Base-by-base conservation (phyloP, 2,329 filamentous ascomycete genomes). In the Hypomyces rosellus region DNA sequence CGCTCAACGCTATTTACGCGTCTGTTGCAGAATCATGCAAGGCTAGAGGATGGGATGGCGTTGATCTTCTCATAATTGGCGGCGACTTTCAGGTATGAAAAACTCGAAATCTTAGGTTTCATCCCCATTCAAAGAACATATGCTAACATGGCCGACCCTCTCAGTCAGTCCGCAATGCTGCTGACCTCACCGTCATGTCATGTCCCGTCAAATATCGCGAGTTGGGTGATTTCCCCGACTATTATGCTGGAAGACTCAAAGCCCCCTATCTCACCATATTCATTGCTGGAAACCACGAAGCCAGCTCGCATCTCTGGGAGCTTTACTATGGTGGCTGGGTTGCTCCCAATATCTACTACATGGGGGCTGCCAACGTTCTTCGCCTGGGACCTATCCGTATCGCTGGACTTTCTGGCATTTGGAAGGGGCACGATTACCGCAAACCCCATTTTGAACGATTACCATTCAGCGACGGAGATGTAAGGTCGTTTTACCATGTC, bases 281-380 rank as follows among this genome's bases (percentile, higher is more conserved):
- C 69, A 84, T 96, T 46, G 91, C 85, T 40, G 93, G 93, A 2
- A 99, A 99, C 64, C 93, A 99, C 63, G 93, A 99, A 71, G 92
- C 93, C 1, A 88, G 88, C 61, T 90, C 88, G 46, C 84, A 97
- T 68, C 74, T 96, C 5, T 93, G 85, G 75, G 93, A 99, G 69
- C 79, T 99, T 0, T 95, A 89, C 72, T 95, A 97, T 64, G 93
- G 93, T 46, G 93, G 93, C 46, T 99, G 93, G 93, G 93, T 89
- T 5, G 92, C 92, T 7, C 90, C 89, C 8, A 95, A 93, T 59
- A 97, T 99, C 56, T 99, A 96, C 74, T 99, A 96, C 70, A 78
- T 97, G 66, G 93, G 93, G 45, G 89, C 90, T 34, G 89, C 93
- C 53, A 96, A 95, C 63, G 85, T 99, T 8, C 66, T 99, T 38